phyloP scores from a whole-genome alignment of 345 rosid genomes.

The Barbarea vulgaris region DNA sequence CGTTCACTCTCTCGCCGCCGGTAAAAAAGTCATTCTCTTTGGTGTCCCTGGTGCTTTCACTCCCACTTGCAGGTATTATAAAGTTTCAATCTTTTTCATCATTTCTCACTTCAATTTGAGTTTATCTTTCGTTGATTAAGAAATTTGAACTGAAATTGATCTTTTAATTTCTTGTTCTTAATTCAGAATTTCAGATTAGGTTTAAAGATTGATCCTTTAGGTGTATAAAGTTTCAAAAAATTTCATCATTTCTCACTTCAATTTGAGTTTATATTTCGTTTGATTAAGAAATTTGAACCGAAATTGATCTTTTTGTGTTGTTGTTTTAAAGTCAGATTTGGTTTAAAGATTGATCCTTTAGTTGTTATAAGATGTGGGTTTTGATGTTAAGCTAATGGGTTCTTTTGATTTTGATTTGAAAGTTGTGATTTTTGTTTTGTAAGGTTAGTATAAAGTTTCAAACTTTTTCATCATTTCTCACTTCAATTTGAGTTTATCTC shows the following conservation, averaged over 20 bases:
- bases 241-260: no score
- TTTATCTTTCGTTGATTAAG: no score
- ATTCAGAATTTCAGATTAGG: neutral
- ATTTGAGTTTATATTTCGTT: no score
- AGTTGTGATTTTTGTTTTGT: neutral
- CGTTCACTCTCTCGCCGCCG: conserved; percentile 80
- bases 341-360: neutral
- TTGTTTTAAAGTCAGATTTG: neutral
- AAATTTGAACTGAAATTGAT: neutral
- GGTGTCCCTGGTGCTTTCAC: conserved; percentile 99
- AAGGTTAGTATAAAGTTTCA: conserved; percentile 44
- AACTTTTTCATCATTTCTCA: no score
- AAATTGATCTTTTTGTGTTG: neutral
- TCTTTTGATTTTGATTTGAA: neutral
- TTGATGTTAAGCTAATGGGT: neutral
- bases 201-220: neutral
- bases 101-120: neutral
- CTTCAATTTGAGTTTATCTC: no score
- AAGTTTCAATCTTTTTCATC: neutral
- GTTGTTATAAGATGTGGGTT: neutral
- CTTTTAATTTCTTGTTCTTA: neutral
- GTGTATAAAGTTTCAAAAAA: no score
- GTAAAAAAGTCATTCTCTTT: conserved; percentile 78
- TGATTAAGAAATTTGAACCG: neutral
- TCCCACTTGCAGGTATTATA: conserved; percentile 88